phyloP scores from a whole-genome alignment of 257 asterid species.

The Nyctanthes arbortristis region DNA sequence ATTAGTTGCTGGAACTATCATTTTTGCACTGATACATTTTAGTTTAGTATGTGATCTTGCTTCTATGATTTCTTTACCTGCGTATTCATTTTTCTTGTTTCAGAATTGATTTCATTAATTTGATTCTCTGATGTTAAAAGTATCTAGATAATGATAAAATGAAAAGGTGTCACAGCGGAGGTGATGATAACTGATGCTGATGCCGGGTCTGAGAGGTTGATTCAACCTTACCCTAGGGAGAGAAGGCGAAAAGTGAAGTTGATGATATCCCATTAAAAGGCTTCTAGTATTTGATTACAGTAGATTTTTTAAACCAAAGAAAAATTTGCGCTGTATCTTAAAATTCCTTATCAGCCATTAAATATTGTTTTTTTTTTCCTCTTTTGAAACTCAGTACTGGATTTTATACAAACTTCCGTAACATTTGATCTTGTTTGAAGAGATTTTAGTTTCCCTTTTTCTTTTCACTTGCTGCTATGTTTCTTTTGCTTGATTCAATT shows the following conservation, averaged over 20 bases:
- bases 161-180: neutral
- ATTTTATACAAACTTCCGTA: neutral
- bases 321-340: neutral
- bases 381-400: no score
- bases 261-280: neutral
- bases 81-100: neutral
- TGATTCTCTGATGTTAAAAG: neutral
- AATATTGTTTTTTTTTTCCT: no score
- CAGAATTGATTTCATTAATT: constrained; percentile 14
- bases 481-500: constrained; percentile 1
- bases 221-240: constrained; percentile 10
- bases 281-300: neutral
- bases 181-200: neutral
- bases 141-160: constrained; percentile 10
- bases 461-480: neutral
- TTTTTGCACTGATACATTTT: constrained; percentile 3
- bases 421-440: no score
- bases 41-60: constrained; percentile 11
- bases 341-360: neutral
- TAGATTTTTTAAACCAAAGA: neutral
- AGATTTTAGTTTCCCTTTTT: no score
- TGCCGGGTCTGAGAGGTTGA: neutral
- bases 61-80: constrained; percentile 6
- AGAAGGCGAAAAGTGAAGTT: neutral
- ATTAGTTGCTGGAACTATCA: constrained; percentile 6